Evolutionary conservation across 768 basidiomycete species (phyloP), one percentile per base, ranked within the genome.

Genomic region (Boletus tylopilopsis): DNA sequence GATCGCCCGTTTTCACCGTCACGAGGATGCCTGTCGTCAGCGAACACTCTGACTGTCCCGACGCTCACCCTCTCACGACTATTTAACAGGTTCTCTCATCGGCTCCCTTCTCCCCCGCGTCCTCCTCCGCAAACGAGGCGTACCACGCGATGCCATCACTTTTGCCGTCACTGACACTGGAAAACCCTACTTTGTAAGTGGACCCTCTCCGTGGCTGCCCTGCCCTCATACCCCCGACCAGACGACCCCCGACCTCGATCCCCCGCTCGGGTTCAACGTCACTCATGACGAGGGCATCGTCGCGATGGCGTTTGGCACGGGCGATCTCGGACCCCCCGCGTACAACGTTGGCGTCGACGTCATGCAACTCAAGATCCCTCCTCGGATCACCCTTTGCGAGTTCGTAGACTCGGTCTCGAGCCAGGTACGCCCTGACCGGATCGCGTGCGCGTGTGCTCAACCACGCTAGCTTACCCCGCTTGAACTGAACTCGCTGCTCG

Each of bases 221-320:
- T 6, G 39, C 46, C 6, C 54, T 59, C 39, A 30, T 5, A 41
- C 42, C 29, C 44, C 51, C 12, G 29, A 11, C n/a, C 60, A 84
- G 83, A 72, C 70, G 4, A 70, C 74, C 7, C 70, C 74, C 22
- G 66, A 59, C 13, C 44, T 77, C 51, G 60, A 75, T 50, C 77
- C 78, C n/a, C 76, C 80, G 2, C 73, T 93, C 36, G 87, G 77
- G 0, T 93, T 79, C 72, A 94, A 93, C 63, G 73, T 93, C 45
- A 81, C 90, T 19, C 90, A 94, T 62, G 91, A 94, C 64, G 85
- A 83, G 58, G 77, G 75, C 3, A 61, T 87, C 22, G 72, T 93
- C 47, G 86, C 78, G 13, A 81, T 94, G 77, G 85, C 78, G 4
- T 76, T 71, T 55, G 71, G 68, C 22, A 64, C 60, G 9, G 75